Evolutionary conservation across 108 stramenopile species (phyloP), one percentile per base, ranked within the genome.

Genomic region (Phaeodactylum tricornutum): DNA sequence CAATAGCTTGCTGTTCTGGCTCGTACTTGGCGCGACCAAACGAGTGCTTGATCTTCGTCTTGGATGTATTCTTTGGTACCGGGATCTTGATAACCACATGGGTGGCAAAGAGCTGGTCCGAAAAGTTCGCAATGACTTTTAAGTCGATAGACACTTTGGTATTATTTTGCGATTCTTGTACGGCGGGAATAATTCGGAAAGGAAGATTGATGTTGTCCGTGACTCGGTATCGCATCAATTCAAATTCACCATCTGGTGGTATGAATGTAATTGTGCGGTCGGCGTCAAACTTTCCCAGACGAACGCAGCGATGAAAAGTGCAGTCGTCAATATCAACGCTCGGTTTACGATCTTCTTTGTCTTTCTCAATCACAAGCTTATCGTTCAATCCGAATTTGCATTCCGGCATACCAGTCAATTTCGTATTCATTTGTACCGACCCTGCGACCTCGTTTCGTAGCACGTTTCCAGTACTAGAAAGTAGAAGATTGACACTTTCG

Each of bases 181-280:
- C 92, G 28, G 93, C 92, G 9, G 98, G 95, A 52, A 99, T 87
- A 21, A 99, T 59, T 32, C 91, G 69, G 46, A 98, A 95, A 8
- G 96, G 96, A 19, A 94, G 71, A 55, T 92, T 90, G 45, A 98
- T 88, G 60, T 94, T 94, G 69, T 94, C 94, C 19, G 85, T 87
- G 43, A 98, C 92, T 27, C 96, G 88, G 71, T 97, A 99, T 47
- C 87, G 61, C 98, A 99, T 99, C 47, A 99, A 68, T 66, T 99
- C 96, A 62, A 97, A 99, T 74, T 99, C 98, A 23, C 98, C 98
- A 63, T 99, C 98, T 0, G 98, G 98, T 8, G 98, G 98, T 48
- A 97, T 95, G 59, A 99, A 99, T 52, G 98, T 99, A 61, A 99
- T 97, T 36, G 98, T 97, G 34, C 98, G 82, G 62, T 99, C 98